Percentiles rank a stretch among this genome's conserved stretches.
phyloP scores from a whole-genome alignment of 139 green algal genomes.

The Deuterostichococcus epilithicus region DNA sequence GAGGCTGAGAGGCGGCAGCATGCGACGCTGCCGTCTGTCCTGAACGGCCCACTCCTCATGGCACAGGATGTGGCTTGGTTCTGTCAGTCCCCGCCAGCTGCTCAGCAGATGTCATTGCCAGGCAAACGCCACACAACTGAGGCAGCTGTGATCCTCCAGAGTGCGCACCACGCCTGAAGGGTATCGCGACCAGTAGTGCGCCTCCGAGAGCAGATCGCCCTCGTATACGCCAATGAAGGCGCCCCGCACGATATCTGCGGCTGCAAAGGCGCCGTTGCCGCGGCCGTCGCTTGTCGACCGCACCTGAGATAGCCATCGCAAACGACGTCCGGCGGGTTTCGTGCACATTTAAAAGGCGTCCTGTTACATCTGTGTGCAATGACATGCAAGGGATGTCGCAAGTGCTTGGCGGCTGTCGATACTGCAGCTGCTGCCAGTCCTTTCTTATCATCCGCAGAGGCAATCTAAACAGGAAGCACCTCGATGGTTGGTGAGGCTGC shows the following conservation, averaged over 20 bases:
- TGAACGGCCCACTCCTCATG: too few species aligned
- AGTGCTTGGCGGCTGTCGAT: background rate
- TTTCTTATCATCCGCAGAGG: background rate
- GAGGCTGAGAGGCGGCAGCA: too few species aligned
- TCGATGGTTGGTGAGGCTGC: background rate
- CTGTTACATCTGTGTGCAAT: too few species aligned
- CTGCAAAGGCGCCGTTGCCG: conserved; percentile 48
- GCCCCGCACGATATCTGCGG: conserved; percentile 20
- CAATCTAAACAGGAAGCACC: background rate
- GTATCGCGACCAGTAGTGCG: conserved; percentile 41
- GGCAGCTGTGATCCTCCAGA: background rate
- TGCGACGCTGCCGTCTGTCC: too few species aligned
- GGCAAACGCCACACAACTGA: background rate
- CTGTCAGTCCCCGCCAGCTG: background rate
- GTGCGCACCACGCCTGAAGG: conserved; percentile 39
- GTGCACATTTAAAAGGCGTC: too few species aligned
- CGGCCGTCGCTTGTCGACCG: conserved; percentile 2
- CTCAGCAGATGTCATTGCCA: background rate
- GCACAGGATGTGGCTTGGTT: too few species aligned
- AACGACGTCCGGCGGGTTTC: too few species aligned
- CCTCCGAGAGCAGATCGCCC: conserved; percentile 42
- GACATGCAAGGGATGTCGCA: background rate
- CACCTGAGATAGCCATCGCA: too few species aligned
- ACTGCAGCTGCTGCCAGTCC: background rate
- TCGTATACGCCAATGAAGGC: conserved; percentile 44